Base-by-base conservation (phyloP, 2,329 filamentous ascomycete genomes). In the Phyllachora maydis region DNA sequence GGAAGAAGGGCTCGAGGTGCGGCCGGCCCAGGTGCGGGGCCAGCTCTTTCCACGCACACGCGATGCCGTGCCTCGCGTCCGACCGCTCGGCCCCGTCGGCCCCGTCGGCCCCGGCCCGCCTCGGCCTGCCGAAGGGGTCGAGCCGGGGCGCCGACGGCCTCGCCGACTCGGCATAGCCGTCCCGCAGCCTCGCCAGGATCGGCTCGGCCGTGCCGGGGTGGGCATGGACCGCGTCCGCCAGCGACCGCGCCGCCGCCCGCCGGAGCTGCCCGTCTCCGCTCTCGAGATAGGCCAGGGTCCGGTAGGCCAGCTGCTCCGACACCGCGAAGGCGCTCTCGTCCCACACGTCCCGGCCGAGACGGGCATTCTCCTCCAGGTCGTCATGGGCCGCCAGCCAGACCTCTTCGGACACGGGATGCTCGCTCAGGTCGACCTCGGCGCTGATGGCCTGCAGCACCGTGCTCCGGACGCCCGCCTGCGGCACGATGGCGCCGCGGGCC, bases 351-450 rank as follows among this genome's bases (percentile, higher is more conserved):
- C 60, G 64, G 5, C 77, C 85, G 25, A 91, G 56, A 21, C 82
- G 78, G 6, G 62, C 64, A 37, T 95, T 95, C 42, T 95, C 83
- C 20, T 75, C 67, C 11, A 81, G 67, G 35, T 91, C 79, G 33
- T 98, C 88, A 38, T 98, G 83, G 38, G 72, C 85, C 20, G 78
- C 78, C 19, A 98, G 59, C 82, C 82, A 98, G 12, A 98, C 75
- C 42, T 95, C 78, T 30, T 88, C 74, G 3, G 76, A 88, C 39
- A 82, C 88, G 15, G 71, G 64, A 16, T 83, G 57, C 24, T 93
- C 83, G 27, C 74, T 83, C 54, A 98, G 65, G 42, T 95, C 85
- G 21, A 98, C 69, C 33, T 95, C 83, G 11, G 79, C 68, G 40
- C 82, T 82, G 37, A 95, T 85, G 5, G 77, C 77, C 46, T 93